A percentile compares a stretch with the other conserved stretches of the same genome.
Evolutionary conservation across 2,329 filamentous ascomycete species (phyloP).

Genomic region (Achaetomium macrosporum): DNA sequence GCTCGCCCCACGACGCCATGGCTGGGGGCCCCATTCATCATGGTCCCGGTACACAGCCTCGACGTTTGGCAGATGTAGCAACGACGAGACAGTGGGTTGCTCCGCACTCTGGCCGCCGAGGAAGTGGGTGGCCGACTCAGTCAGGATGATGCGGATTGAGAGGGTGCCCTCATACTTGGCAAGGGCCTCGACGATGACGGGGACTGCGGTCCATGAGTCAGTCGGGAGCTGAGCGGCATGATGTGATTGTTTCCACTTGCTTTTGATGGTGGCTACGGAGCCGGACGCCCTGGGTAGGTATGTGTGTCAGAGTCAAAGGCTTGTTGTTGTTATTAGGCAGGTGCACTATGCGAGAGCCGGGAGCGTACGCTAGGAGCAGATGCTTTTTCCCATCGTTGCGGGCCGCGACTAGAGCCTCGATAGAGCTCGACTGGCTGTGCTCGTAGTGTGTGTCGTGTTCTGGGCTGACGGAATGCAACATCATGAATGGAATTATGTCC

Average conservation of each 20-base stretch:
- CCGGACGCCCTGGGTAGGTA: slow-evolving; percentile 20
- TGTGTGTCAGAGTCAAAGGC: neutral
- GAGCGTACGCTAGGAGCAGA: slow-evolving; percentile 22
- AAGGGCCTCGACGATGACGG: slow-evolving; percentile 58
- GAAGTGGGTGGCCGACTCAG: slow-evolving; percentile 66
- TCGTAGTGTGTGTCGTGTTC: slow-evolving; percentile 18
- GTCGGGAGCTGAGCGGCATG: neutral
- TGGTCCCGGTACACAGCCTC: slow-evolving; percentile 75
- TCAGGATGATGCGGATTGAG: slow-evolving; percentile 81
- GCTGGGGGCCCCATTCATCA: slow-evolving; percentile 71
- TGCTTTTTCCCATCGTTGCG: slow-evolving; percentile 19
- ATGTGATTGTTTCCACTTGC: slow-evolving; percentile 7
- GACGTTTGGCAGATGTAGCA: slow-evolving; percentile 61
- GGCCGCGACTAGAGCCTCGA: slow-evolving; percentile 17
- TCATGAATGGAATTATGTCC: neutral
- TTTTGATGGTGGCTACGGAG: slow-evolving; percentile 26
- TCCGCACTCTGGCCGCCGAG: slow-evolving; percentile 69
- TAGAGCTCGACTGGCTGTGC: slow-evolving; percentile 13
- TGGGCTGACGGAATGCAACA: slow-evolving; percentile 18
- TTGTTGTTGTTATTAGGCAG: neutral
- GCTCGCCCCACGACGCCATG: slow-evolving; percentile 70
- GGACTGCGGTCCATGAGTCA: slow-evolving; percentile 25
- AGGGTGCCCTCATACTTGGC: slow-evolving; percentile 44
- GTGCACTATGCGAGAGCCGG: neutral
- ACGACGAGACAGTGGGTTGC: slow-evolving; percentile 60